Evolutionary conservation across 306 rosid species (phyloP), one percentile per base, ranked within the genome.

Genomic region (Potentilla sterilis): DNA sequence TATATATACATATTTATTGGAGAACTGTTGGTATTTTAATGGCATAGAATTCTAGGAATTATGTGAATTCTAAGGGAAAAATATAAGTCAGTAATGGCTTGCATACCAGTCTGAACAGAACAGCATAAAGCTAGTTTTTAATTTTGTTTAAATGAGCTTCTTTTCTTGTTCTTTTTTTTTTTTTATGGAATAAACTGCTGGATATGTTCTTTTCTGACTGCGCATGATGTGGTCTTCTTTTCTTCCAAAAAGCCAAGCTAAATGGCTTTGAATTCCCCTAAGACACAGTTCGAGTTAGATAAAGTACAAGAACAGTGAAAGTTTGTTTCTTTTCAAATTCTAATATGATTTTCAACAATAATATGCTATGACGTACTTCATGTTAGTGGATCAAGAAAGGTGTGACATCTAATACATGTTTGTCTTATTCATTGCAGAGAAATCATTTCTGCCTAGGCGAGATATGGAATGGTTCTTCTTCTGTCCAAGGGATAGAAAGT

Each of bases 391-490:
- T 16, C 21, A 5, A 35, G 47, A 37, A 69, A 72, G 48, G 66
- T 62, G 74, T 47, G 67, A 72, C 74, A 73, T 76, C 70, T 85
- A 80, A 86, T 43, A 72, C 66, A 3, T 42, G 35, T 67, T 4
- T 42, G 24, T 59, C 57, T 32, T 38, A 37, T 75, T 49, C 34
- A 64, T 52, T 76, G 88, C 87, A 93, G 98, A 91, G 74, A 91
- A 93, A 82, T 93, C 96, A 6, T 93, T 93, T 84, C 91, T 93
- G 42, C 98, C 97, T 0, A 84, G 76, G 57, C 75, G 90, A 81
- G 97, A 93, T 57, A 85, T 93, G 98, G 98, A 93, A 64, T 93
- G 98, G 98, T 93, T 91, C 72, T 93, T 93, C 92, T 93, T 91
- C 86, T 88, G 98, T 79, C 97, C 98, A 10, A 74, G 98, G 11